Base-by-base conservation (phyloP, 495 filamentous ascomycete genomes). In the Rusavskia elegans region DNA sequence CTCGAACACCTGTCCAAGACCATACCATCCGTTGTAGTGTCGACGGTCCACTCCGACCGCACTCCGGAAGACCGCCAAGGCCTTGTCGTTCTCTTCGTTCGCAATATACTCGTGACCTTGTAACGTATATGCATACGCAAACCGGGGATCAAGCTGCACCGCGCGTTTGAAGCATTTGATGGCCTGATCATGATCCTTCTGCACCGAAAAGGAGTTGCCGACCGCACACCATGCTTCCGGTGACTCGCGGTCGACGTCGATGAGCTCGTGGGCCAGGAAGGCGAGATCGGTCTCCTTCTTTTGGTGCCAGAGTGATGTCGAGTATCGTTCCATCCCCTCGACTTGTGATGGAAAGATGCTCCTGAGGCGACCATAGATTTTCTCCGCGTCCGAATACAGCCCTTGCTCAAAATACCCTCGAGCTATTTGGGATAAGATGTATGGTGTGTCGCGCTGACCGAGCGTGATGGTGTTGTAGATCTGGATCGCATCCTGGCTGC, bases 1-100 rank as follows among this genome's bases (percentile, higher is more conserved):
- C 63, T 97, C 92, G 61, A 87, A 94, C 2, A 95, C 89, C 45
- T 81, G 83, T 3, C 87, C 92, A 42, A 98, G 78, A 27, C 92
- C 92, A 62, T 98, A 98, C 79, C 89, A 97, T 27, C 89, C 90
- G 62, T 95, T 95, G 68, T 96, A 98, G 66, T 95, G 88, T 14
- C 93, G 78, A 49, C 74, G 80, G 57, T 98, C 89, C 0, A 86
- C 87, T 32, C 80, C 74, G 55, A 97, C 83, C 2, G 85, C 87
- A 27, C 77, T 73, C 37, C 92, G 79, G 62, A 95, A 98, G 13
- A 85, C 79, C 32, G 79, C 77, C 13, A 93, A 73, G 1, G 92
- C 92, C 57, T 94, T 95, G 69, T 96, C 90, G 60, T 87, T 95
- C 65, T 98, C 92, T 61, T 98, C 92, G 54, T 95, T 97, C 21